Evolutionary conservation across 2,329 filamentous ascomycete genomes (phyloP), one percentile per base, ranked within the genome.

Genomic region (Ophiostoma pallidulum): DNA sequence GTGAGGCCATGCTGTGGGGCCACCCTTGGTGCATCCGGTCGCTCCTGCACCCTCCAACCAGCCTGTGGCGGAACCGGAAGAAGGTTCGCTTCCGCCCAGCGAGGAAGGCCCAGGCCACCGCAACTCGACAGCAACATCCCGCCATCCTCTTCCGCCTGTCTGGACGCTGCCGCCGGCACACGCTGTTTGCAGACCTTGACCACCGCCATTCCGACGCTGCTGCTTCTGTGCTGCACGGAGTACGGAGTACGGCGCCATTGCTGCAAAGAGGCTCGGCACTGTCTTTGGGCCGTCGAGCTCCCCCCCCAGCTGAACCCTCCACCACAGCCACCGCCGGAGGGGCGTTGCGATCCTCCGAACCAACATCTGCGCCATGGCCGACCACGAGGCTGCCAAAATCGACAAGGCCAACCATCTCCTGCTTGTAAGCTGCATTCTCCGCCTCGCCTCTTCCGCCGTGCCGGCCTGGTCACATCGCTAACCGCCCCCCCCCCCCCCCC

Each of bases 391-490:
- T 47, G 78, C 78, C 43, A 82, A 80, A 65, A 75, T 90, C 57
- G 84, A 86, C 59, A 82, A 86, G 56, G 80, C 82, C 58, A 79
- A 80, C 53, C 86, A 91, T 60, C 74, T 90, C 41, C 75, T 90
- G 50, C 78, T 91, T 47, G 83, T 85, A 32, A 4, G 4, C 9
- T 12, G 18, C 4, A n/a, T 18, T 18, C 14, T 8, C 18, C 4
- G 28, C 24, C 29, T 41, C 32, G 9, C 28, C 45, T 44, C 24
- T 47, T 31, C n/a, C n/a, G n/a, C n/a, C n/a, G n/a, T n/a, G n/a
- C n/a, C n/a, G n/a, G n/a, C n/a, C n/a, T n/a, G n/a, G n/a, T n/a
- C n/a, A n/a, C n/a, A n/a, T n/a, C n/a, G 43, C 22, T 38, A 39
- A 28, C 50, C 8, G 13, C 9, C n/a, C 7, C 9, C 14, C 13